phyloP scores from a whole-genome alignment of 1,284 basidiomycete species.

The Heterobasidion irregulare region DNA sequence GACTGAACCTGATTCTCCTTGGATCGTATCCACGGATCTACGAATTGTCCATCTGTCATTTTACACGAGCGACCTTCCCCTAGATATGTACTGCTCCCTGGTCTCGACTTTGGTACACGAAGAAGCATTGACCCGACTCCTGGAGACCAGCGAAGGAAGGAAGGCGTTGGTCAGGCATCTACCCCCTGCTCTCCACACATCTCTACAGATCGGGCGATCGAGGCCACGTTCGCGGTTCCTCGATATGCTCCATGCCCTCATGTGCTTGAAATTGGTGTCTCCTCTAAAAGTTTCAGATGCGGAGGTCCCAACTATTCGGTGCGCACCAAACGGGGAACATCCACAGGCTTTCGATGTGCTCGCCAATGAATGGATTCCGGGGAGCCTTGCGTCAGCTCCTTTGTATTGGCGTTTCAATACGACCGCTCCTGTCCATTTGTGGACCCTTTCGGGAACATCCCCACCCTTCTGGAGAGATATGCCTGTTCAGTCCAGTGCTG shows the following conservation, averaged over 20 bases:
- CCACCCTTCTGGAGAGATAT: conserved; percentile 49
- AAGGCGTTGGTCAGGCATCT: conserved; percentile 41
- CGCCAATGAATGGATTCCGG: conserved; percentile 33
- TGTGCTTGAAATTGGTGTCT: conserved; percentile 40
- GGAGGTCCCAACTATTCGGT: conserved; percentile 33
- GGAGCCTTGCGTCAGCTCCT: conserved; percentile 36
- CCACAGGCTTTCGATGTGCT: conserved; percentile 39
- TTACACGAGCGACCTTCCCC: conserved; percentile 50
- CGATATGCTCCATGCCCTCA: conserved; percentile 50
- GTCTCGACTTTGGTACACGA: conserved; percentile 45
- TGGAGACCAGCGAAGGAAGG: conserved; percentile 37
- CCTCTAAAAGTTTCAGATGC: conserved; percentile 42
- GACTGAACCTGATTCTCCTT: conserved; percentile 22
- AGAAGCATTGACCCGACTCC: conserved; percentile 40
- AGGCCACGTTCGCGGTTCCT: conserved; percentile 49
- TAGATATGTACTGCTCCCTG: conserved; percentile 51
- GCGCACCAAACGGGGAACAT: conserved; percentile 28
- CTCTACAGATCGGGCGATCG: conserved; percentile 48
- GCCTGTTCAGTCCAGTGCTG: conserved; percentile 24
- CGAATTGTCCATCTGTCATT: conserved; percentile 49
- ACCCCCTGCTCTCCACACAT: conserved; percentile 34
- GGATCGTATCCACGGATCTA: conserved; percentile 42
- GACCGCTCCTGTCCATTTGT: conserved; percentile 45
- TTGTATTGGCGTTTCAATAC: conserved; percentile 54
- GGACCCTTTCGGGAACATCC: conserved; percentile 39